phyloP scores from a whole-genome alignment of 108 stramenopile species.

The Cyclotella atomus region DNA sequence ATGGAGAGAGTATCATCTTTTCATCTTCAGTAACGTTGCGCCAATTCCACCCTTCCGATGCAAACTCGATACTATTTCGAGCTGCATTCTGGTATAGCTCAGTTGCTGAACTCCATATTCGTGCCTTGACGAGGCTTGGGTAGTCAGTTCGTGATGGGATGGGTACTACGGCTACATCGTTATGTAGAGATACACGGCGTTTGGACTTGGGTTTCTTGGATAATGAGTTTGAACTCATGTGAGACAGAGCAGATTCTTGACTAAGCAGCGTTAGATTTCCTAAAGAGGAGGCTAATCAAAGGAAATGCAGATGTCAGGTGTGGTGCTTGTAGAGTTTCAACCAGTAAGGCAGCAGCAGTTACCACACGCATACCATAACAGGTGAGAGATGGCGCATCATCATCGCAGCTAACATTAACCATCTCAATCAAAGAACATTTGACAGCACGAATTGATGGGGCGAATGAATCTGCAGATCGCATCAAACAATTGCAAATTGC shows the following conservation, averaged over 20 bases:
- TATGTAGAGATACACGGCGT: constrained; percentile 48
- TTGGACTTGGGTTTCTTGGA: constrained; percentile 37
- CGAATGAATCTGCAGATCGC: too few species aligned
- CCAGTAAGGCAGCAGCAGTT: too few species aligned
- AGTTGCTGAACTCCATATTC: constrained; percentile 81
- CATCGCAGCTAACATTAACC: too few species aligned
- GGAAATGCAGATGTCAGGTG: not conserved
- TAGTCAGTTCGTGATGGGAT: constrained; percentile 87
- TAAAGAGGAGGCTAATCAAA: constrained; percentile 22
- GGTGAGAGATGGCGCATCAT: too few species aligned
- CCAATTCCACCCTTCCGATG: constrained; percentile 88
- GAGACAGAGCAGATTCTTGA: constrained; percentile 19
- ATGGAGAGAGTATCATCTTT: constrained; percentile 79
- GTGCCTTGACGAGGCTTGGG: constrained; percentile 73
- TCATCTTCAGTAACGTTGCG: constrained; percentile 83
- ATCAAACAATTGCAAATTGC: too few species aligned
- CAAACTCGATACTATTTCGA: constrained; percentile 85
- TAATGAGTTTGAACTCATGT: constrained; percentile 27
- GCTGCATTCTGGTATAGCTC: constrained; percentile 85
- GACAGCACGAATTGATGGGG: too few species aligned
- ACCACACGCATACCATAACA: too few species aligned
- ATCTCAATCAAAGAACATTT: too few species aligned
- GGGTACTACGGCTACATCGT: constrained; percentile 80
- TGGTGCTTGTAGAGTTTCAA: too few species aligned
- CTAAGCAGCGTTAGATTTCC: constrained; percentile 29